These are phyloP conservation scores for Lenzites betulinus DNA, from an alignment of 768 basidiomycete genomes.

Conservation along the genomic window DNA sequence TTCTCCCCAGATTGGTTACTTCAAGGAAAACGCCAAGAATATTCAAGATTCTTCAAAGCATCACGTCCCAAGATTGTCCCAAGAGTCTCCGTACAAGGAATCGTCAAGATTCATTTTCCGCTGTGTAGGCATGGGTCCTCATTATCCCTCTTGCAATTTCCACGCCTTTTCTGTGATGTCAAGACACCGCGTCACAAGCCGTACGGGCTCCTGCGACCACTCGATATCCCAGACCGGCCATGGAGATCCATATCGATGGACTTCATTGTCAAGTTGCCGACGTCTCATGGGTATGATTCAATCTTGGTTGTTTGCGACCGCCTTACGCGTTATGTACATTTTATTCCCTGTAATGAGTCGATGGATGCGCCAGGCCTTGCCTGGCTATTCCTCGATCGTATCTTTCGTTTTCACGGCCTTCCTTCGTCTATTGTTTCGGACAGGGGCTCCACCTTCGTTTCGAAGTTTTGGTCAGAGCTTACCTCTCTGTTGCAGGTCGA, in stretches of 20 bases:
- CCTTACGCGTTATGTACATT: not conserved
- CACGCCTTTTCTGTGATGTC: no score
- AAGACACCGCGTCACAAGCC: not conserved
- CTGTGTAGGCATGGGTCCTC: no score
- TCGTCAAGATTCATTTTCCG: no score
- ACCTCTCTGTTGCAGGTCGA: slow-evolving; percentile 5
- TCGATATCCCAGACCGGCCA: not conserved
- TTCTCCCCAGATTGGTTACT: no score
- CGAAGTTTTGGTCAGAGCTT: slow-evolving; percentile 13
- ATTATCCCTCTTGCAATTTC: no score
- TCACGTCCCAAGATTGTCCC: no score
- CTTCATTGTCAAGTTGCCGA: not conserved
- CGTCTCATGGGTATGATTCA: not conserved
- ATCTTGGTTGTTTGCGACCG: not conserved
- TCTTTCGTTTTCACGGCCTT: slow-evolving; percentile 1
- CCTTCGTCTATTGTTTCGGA: slow-evolving; percentile 22
- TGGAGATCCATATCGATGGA: not conserved
- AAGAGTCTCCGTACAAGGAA: no score
- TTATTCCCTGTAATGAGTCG: not conserved
- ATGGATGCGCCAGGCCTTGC: not conserved
- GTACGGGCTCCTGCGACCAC: not conserved
- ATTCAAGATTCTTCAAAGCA: no score
- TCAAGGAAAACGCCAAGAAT: no score
- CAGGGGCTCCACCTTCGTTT: slow-evolving; percentile 19
- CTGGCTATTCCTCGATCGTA: not conserved